Base-by-base conservation (phyloP, 2,329 filamentous ascomycete genomes). In the Cordyceps cateniannulata region DNA sequence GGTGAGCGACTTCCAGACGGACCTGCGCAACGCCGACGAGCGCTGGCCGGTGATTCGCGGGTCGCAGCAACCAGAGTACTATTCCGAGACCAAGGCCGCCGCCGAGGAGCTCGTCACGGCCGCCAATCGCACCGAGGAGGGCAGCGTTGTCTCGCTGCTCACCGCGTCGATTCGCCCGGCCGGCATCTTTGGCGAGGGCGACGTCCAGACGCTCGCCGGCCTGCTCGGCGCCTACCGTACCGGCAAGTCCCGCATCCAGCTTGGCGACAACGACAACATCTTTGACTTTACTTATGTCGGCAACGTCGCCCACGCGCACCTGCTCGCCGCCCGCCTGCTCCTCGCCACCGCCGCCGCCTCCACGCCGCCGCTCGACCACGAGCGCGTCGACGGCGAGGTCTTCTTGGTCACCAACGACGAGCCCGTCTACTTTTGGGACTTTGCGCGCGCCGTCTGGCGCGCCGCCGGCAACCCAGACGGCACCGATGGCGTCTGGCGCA, bases 351-450 rank as follows among this genome's bases (percentile, higher is more conserved):
- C 71, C 1, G 75, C 80, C 62, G 76, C 81, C n/a, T 64, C 73
- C 38, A 86, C 83, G 22, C 79, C 81, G 0, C 86, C 86, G n/a
- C 81, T 90, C 42, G 85, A 89, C 74, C 77, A 85, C 74, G 88
- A 91, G 76, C 82, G 81, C 62, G 85, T 93, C 54, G 90, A 93
- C 71, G 95, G 93, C 62, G 87, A 97, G 73, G 87, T 87, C 55
- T 93, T 98, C 78, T 86, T 96, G 76, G 85, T 98, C 69, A 95
- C 91, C 62, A 98, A 98, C 73, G 90, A 92, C 74, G 80, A 85
- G 66, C 93, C 93, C 5, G 81, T 96, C 22, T 93, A 93, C 72
- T 96, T 96, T 75, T 96, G 95, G 86, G 91, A 96, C 74, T 89
- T 96, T 71, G 85, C 89, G 62, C 83, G 90, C 45, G 85, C 86